Percentiles rank a stretch among this genome's conserved stretches.
These are phyloP conservation scores for Globisporangium yorkense DNA, from an alignment of 352 stramenopile species.

Conservation along the genomic window DNA sequence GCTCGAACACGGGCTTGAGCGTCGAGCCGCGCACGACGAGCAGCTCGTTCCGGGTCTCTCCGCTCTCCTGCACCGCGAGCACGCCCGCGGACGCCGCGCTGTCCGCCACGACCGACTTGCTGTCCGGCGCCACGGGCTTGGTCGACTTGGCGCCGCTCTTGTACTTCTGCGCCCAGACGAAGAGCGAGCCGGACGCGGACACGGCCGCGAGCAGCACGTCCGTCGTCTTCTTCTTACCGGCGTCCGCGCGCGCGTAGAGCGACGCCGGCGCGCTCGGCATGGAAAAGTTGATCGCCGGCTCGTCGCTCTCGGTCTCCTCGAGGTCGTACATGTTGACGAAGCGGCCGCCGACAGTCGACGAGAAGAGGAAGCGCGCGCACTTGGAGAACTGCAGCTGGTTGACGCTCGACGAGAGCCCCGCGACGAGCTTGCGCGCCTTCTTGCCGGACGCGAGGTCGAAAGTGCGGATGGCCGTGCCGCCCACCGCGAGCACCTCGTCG, in stretches of 20 bases:
- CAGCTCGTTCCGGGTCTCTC: constrained; percentile 27
- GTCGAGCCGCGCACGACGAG: constrained; percentile 63
- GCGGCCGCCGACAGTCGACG: constrained; percentile 56
- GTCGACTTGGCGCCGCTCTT: constrained; percentile 40
- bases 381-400: constrained; percentile 64
- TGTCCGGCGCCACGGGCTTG: constrained; percentile 56
- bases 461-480: constrained; percentile 56
- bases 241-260: constrained; percentile 37
- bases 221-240: constrained; percentile 62
- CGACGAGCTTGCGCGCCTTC: constrained; percentile 70
- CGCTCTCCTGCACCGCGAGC: constrained; percentile 31
- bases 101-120: constrained; percentile 26
- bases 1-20: constrained; percentile 79
- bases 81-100: constrained; percentile 36
- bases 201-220: constrained; percentile 58
- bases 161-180: constrained; percentile 73
- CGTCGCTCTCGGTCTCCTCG: constrained; percentile 44
- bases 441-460: constrained; percentile 77
- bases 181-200: constrained; percentile 54
- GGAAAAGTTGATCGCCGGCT: constrained; percentile 69
- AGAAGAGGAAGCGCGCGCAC: constrained; percentile 63
- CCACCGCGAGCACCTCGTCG: constrained; percentile 59
- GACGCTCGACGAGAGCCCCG: constrained; percentile 65
- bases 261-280: constrained; percentile 50
- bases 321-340: constrained; percentile 87